phyloP scores from a whole-genome alignment of 768 basidiomycete genomes.

The Fistulinella prunicolor region DNA sequence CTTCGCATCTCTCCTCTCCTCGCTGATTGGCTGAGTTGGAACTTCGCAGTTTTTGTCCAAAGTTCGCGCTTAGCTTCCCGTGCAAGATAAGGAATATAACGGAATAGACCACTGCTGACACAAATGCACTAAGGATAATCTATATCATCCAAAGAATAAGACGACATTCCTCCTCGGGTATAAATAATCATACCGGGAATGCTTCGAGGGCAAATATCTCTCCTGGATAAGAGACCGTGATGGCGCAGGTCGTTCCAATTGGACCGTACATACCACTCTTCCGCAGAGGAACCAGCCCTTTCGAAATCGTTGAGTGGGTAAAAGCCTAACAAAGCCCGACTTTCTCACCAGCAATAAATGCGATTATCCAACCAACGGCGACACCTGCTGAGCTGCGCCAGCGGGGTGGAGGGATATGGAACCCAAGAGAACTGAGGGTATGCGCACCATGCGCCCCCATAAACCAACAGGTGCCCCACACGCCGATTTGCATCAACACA shows the following conservation, averaged over 20 bases:
- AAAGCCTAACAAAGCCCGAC: neutral
- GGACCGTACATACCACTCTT: constrained; percentile 48
- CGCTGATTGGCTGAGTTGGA: constrained; percentile 47
- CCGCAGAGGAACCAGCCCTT: constrained; percentile 35
- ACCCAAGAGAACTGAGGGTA: constrained; percentile 62
- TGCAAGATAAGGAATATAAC: constrained; percentile 60
- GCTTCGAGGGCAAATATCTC: constrained; percentile 53
- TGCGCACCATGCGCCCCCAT: constrained; percentile 63
- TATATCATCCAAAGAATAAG: constrained; percentile 23
- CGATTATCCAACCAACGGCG: constrained; percentile 51
- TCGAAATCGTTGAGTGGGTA: constrained; percentile 16
- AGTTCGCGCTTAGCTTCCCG: constrained; percentile 50
- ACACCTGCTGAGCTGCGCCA: constrained; percentile 45
- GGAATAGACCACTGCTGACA: constrained; percentile 57
- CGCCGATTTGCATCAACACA: constrained; percentile 57
- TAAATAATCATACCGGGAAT: constrained; percentile 49
- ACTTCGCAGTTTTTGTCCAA: constrained; percentile 51
- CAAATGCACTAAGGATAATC: constrained; percentile 57
- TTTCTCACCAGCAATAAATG: constrained; percentile 49
- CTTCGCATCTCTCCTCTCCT: constrained; percentile 41
- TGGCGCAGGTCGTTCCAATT: constrained; percentile 50
- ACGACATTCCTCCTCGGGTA: neutral
- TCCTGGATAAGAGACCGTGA: constrained; percentile 41
- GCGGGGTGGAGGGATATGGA: constrained; percentile 50
- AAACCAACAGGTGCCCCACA: constrained; percentile 62